Evolutionary conservation across 2,329 filamentous ascomycete genomes (phyloP).

Genomic region (Stagonosporopsis rhizophila): DNA sequence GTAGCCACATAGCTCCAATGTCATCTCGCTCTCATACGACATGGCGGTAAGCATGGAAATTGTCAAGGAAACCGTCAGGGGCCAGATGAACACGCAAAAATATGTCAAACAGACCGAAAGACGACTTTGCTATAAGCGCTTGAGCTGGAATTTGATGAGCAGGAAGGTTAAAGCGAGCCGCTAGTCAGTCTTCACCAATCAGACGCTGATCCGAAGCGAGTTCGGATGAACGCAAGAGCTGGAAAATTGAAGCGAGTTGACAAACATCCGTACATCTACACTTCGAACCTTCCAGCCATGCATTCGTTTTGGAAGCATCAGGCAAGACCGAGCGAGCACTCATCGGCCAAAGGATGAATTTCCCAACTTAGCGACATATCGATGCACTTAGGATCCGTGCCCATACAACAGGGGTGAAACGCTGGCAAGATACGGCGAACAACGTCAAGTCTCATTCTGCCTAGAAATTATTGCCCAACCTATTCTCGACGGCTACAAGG

Average conservation of each 20-base stretch:
- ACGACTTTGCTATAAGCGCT: background rate
- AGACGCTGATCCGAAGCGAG: background rate
- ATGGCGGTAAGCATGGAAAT: background rate
- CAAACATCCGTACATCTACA: background rate
- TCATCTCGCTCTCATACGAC: background rate
- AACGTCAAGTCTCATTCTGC: background rate
- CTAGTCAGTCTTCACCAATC: slow-evolving; percentile 7
- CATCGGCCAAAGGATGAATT: background rate
- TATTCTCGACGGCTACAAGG: background rate
- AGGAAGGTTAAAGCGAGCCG: slow-evolving; percentile 12
- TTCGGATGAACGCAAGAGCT: background rate
- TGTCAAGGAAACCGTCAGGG: background rate
- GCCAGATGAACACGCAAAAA: background rate
- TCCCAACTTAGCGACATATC: background rate
- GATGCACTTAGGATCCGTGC: background rate
- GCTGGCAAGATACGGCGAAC: background rate
- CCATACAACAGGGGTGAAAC: background rate
- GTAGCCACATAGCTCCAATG: background rate
- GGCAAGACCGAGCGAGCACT: background rate
- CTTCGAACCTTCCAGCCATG: background rate
- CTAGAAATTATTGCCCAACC: background rate
- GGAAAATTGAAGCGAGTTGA: slow-evolving; percentile 7
- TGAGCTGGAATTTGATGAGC: background rate
- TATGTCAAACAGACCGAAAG: background rate
- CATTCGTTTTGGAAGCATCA: background rate